Base-by-base conservation (phyloP, 805 yeast genomes). In the Ogataea siamensis region DNA sequence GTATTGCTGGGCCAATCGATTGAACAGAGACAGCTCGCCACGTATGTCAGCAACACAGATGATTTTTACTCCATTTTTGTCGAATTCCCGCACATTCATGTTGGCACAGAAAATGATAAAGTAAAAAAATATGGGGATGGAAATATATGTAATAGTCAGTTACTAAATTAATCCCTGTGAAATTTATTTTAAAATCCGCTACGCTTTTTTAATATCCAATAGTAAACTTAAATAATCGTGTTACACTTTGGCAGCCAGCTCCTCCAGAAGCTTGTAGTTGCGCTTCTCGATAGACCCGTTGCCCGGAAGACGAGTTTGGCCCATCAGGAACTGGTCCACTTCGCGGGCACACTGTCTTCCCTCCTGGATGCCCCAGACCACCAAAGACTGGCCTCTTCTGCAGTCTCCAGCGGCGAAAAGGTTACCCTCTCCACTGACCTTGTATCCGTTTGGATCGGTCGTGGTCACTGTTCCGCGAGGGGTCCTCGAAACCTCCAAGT, bases 351-450 rank as follows among this genome's bases (percentile, higher is more conserved):
- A 88, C 67, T 91, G 96, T 71, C 98, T 82, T 51, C 99, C 99
- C 68, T 91, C 99, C 69, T 93, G 98, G 53, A 91, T 91, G 68
- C 98, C 99, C 98, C 98, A 93, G 39, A 91, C 99, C 62, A 91
- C 91, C 63, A 91, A 76, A 2, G 96, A 87, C 71, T 91, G 99
- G 19, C 99, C 99, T 68, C 98, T 82, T 73, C 99, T 84, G 70
- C 98, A 93, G 66, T 91, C 99, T 67, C 99, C 99, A 34, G 98
- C 97, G 33, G 96, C 87, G 58, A 89, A 91, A 44, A 88, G 57
- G 53, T 87, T 88, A 43, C 73, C 83, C 28, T 65, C 71, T 9
- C 67, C 67, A 22, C 66, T 63, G 40, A 87, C 88, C 44, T 75
- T 72, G 74, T 91, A 91, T 41, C 76, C 78, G 43, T 68, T 67